Percentiles rank a stretch among this genome's conserved stretches.
phyloP scores from a whole-genome alignment of 1,284 basidiomycete species.

The Chalciporus piperatoides region DNA sequence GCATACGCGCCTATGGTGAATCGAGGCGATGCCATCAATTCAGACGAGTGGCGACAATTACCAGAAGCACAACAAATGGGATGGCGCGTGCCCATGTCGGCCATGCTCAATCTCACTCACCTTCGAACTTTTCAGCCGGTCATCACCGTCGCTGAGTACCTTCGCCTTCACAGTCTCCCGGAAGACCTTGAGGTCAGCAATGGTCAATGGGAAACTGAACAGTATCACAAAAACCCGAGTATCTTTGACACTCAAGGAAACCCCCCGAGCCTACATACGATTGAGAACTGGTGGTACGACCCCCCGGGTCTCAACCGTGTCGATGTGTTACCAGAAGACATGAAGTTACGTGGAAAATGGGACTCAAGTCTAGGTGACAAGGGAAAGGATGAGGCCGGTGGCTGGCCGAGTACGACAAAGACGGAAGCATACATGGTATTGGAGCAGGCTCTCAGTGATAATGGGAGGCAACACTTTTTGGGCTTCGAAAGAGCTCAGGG shows the following conservation, averaged over 20 bases:
- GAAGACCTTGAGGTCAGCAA: conserved; percentile 34
- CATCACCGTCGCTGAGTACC: conserved; percentile 41
- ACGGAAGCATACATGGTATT: conserved; percentile 20
- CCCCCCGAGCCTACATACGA: conserved; percentile 31
- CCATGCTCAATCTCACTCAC: conserved; percentile 45
- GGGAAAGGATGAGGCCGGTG: conserved; percentile 21
- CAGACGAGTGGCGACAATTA: conserved; percentile 40
- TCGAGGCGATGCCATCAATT: conserved; percentile 38
- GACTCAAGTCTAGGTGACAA: conserved; percentile 20
- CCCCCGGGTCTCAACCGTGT: conserved; percentile 36
- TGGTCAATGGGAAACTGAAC: conserved; percentile 38
- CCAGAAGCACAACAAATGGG: conserved; percentile 42
- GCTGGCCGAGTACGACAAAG: conserved; percentile 24
- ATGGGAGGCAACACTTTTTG: conserved; percentile 18
- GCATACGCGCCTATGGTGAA: conserved; percentile 40
- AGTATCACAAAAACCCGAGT: conserved; percentile 25
- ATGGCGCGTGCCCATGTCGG: conserved; percentile 38
- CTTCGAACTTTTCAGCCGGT: conserved; percentile 39
- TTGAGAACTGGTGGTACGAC: conserved; percentile 44
- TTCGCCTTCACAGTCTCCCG: conserved; percentile 39
- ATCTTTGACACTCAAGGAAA: conserved; percentile 15
- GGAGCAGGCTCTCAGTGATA: conserved; percentile 16
- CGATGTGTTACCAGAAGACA: conserved; percentile 34
- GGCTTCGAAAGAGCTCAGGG: conserved; percentile 22
- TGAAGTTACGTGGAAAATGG: conserved; percentile 34